Evolutionary conservation across 129 eudicot species (phyloP), one percentile per base, ranked within the genome.

Genomic region (Lactuca saligna): DNA sequence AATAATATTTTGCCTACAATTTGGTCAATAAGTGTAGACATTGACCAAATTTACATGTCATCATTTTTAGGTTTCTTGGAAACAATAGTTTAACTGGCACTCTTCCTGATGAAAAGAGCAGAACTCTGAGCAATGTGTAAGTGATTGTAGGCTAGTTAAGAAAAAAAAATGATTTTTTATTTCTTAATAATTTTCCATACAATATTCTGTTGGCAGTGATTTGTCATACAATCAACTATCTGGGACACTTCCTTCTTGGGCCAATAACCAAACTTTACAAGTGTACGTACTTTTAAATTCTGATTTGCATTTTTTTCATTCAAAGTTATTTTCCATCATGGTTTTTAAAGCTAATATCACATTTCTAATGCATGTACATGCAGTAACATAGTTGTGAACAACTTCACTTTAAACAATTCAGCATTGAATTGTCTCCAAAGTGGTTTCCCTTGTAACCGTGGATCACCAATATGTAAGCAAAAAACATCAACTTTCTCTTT

Each of bases 241-340:
- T 39, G 97, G 97, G 71, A 82, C 79, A 66, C 74, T 91, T 57
- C 95, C 96, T 63, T 75, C 94, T 66, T 91, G 97, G 97, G 72
- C 76, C 69, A 70, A 59, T 14, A 68, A 68, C 54, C 58, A n/a
- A 60, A 74, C 54, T 72, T 65, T 88, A 34, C 96, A 91, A 78
- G 74, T 88, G 96, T 91, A 84, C 9, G 93, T 78, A 14, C 54
- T 61, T 37, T 35, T 35, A 35, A 35, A 6, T 35, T 35, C 38
- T 17, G 54, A 48, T 51, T 65, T 65, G 64, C 0, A 10, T 20
- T 48, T 53, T 63, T 33, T 12, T n/a, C 57, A 10, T 51, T 42
- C 2, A 39, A 4, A 59, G 59, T 57, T 42, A 8, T 54, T 59
- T 38, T 60, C 44, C 50, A 58, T 35, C 56, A 25, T 25, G 29